These are phyloP conservation scores for Oxyria digyna DNA, from an alignment of 148 eudicot species.

Conservation along the genomic window DNA sequence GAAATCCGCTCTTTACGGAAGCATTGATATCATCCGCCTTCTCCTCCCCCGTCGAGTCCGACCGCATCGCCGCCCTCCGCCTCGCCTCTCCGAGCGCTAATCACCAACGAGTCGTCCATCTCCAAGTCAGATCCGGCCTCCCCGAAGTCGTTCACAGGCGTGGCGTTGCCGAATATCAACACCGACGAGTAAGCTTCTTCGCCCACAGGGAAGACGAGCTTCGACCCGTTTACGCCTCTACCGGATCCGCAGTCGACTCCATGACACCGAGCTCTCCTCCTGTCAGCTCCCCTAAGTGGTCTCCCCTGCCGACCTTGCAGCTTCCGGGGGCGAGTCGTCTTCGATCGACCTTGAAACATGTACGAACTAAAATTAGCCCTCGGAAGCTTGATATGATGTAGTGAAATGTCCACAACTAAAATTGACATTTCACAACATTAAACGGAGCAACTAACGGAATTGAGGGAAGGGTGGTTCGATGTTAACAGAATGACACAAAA, in stretches of 20 bases:
- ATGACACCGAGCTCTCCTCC: not conserved
- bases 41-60: not conserved
- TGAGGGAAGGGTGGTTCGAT: no score
- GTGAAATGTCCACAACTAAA: no score
- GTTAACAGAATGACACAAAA: no score
- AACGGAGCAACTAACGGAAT: no score
- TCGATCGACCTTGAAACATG: not conserved
- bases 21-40: not conserved
- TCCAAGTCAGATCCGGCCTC: slow-evolving; percentile 31
- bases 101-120: not conserved
- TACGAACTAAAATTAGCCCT: no score
- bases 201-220: slow-evolving; percentile 8
- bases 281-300: not conserved
- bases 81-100: not conserved
- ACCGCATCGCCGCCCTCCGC: slow-evolving; percentile 2
- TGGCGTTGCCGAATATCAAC: slow-evolving; percentile 20
- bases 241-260: slow-evolving; percentile 7
- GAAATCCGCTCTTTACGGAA: slow-evolving; percentile 10
- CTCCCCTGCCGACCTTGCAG: slow-evolving; percentile 1
- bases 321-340: not conserved
- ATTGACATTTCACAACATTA: no score
- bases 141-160: slow-evolving; percentile 20
- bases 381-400: no score
- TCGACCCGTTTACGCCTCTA: slow-evolving; percentile 4
- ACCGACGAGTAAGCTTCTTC: slow-evolving; percentile 1